Percentiles rank a stretch among this genome's conserved stretches.
phyloP scores from a whole-genome alignment of 2,329 filamentous ascomycete genomes.

The Paramyrothecium roridum region DNA sequence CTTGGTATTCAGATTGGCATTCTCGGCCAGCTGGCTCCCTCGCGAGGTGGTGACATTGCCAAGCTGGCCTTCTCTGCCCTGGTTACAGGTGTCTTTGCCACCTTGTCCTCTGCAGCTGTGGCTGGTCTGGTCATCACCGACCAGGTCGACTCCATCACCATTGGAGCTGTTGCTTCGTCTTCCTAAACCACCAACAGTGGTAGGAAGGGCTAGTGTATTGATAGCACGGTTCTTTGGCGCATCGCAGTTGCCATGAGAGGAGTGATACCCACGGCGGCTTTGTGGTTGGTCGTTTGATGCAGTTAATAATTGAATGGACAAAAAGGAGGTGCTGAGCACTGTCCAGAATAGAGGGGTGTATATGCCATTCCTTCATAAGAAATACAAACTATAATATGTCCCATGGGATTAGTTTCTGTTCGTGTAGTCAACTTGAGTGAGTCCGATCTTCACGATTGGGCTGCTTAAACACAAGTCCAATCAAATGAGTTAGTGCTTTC shows the following conservation, averaged over 20 bases:
- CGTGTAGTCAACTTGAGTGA: no score
- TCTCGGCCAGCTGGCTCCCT: slow-evolving; percentile 74
- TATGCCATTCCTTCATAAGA: no score
- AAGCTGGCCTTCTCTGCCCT: slow-evolving; percentile 74
- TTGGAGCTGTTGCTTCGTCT: slow-evolving; percentile 5
- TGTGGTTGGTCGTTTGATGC: not conserved
- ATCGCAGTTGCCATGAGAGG: not conserved
- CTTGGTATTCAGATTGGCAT: slow-evolving; percentile 90
- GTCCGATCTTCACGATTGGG: no score
- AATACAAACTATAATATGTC: no score
- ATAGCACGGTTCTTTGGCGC: not conserved
- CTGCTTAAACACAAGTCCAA: no score
- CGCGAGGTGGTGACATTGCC: slow-evolving; percentile 71
- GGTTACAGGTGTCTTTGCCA: slow-evolving; percentile 73
- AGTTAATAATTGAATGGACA: not conserved
- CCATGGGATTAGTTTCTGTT: no score
- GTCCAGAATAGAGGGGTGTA: not conserved
- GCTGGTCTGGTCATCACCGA: slow-evolving; percentile 71
- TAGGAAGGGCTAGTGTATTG: not conserved
- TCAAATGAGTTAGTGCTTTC: no score
- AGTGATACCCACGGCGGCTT: not conserved
- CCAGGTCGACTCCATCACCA: slow-evolving; percentile 18
- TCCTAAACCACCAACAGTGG: slow-evolving; percentile 12
- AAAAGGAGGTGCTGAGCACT: not conserved
- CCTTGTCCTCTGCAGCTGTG: slow-evolving; percentile 73